phyloP scores from a whole-genome alignment of 1,284 basidiomycete species.

The Athelia sp. region DNA sequence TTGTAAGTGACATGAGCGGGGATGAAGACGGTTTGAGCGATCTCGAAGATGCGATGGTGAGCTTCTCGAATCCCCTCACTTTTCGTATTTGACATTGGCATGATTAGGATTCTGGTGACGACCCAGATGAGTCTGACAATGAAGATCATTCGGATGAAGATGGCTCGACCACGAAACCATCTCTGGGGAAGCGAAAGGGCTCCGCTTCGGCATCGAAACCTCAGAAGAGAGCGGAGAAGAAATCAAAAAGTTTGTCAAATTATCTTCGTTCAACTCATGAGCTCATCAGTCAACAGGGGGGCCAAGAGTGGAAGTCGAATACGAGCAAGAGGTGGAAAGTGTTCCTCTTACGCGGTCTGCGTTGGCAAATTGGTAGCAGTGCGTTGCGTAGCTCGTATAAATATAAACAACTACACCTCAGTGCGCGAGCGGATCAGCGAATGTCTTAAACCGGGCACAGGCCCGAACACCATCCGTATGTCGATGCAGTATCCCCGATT shows the following conservation, averaged over 20 bases:
- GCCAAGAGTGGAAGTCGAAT: slow-evolving; percentile 89
- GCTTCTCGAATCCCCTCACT: slow-evolving; percentile 15
- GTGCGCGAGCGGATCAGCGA: too few relatives aligned
- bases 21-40: slow-evolving; percentile 65
- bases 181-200: slow-evolving; percentile 69
- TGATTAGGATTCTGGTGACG: slow-evolving; percentile 24
- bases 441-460: too few relatives aligned
- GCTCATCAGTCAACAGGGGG: slow-evolving; percentile 45
- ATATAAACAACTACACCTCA: too few relatives aligned
- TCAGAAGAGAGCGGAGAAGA: slow-evolving; percentile 51
- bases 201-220: slow-evolving; percentile 32
- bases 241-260: slow-evolving; percentile 38
- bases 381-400: too few relatives aligned
- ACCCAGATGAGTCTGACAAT: slow-evolving; percentile 36
- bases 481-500: too few relatives aligned
- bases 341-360: slow-evolving; percentile 52
- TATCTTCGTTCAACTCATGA: slow-evolving; percentile 13
- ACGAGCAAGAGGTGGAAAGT: slow-evolving; percentile 86
- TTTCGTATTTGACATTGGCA: slow-evolving; percentile 21
- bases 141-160: slow-evolving; percentile 28
- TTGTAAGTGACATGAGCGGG: slow-evolving; percentile 80
- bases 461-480: too few relatives aligned
- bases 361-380: too few relatives aligned
- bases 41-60: slow-evolving; percentile 63
- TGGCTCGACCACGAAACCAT: slow-evolving; percentile 30